phyloP scores from a whole-genome alignment of 257 asterid genomes.

The Solanum pennellii region DNA sequence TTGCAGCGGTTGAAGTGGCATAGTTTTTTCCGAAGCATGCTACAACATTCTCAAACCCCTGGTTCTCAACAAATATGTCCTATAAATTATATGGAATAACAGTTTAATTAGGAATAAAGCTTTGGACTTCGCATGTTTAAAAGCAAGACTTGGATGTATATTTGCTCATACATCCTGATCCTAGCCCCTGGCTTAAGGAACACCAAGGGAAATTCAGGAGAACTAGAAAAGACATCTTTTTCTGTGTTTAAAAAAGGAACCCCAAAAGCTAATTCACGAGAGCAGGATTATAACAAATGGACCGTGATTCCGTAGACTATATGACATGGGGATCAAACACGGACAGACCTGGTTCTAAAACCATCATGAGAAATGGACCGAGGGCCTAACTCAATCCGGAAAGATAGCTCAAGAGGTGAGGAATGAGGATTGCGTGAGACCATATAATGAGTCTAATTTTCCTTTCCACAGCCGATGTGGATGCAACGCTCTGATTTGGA shows the following conservation, averaged over 20 bases:
- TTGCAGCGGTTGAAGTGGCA: constrained; percentile 23
- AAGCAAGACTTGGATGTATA: background rate
- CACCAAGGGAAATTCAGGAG: background rate
- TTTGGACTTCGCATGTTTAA: background rate
- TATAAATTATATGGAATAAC: constrained; percentile 1
- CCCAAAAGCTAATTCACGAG: background rate
- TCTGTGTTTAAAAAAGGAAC: background rate
- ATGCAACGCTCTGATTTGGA: background rate
- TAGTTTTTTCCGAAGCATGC: constrained; percentile 19
- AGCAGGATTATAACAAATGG: background rate
- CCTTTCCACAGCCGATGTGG: background rate
- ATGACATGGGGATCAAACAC: background rate
- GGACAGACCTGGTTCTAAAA: background rate
- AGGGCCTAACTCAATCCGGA: background rate
- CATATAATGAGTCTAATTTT: background rate
- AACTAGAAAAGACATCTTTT: background rate
- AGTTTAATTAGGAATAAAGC: background rate
- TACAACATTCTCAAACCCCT: constrained; percentile 28
- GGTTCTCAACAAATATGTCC: constrained; percentile 36
- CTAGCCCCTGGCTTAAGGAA: background rate
- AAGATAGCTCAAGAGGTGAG: background rate
- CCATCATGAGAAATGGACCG: background rate
- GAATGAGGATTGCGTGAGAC: background rate
- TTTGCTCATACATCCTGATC: background rate
- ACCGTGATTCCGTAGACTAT: background rate